These are phyloP conservation scores for Aphanomyces stellatus DNA, from an alignment of 352 stramenopile genomes.

Conservation along the genomic window DNA sequence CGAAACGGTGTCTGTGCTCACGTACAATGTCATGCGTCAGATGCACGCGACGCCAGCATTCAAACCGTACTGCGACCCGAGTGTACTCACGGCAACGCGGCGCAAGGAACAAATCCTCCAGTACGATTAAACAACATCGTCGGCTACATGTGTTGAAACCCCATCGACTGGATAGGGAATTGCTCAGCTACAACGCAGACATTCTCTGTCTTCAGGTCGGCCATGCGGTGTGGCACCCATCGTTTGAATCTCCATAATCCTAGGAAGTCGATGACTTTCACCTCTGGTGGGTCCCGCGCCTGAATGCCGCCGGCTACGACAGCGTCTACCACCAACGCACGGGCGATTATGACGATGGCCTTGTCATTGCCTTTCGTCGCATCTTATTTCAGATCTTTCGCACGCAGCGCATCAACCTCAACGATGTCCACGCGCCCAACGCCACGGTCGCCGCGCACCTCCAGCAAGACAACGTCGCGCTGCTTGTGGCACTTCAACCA, in stretches of 20 bases:
- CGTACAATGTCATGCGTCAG: slow-evolving; percentile 80
- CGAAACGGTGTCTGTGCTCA: slow-evolving; percentile 62
- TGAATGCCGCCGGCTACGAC: slow-evolving; percentile 72
- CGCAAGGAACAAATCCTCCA: slow-evolving; percentile 45
- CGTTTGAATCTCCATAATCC: not conserved
- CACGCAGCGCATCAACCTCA: slow-evolving; percentile 45
- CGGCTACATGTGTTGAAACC: no score
- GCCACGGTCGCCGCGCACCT: slow-evolving; percentile 38
- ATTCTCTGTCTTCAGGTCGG: slow-evolving; percentile 73
- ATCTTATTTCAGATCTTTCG: slow-evolving; percentile 73
- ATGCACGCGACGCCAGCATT: slow-evolving; percentile 49
- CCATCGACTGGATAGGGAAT: slow-evolving; percentile 31
- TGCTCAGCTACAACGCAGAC: slow-evolving; percentile 69
- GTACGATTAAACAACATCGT: no score
- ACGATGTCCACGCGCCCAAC: slow-evolving; percentile 41
- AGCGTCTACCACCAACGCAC: slow-evolving; percentile 51
- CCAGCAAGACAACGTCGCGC: slow-evolving; percentile 57
- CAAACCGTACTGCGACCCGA: slow-evolving; percentile 37
- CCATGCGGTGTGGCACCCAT: not conserved
- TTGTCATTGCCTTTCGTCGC: slow-evolving; percentile 72
- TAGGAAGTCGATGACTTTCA: slow-evolving; percentile 83
- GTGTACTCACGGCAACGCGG: slow-evolving; percentile 45
- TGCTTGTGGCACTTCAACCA: slow-evolving; percentile 69
- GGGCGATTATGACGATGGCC: slow-evolving; percentile 40
- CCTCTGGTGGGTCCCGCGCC: slow-evolving; percentile 64